Percentiles rank a stretch among this genome's conserved stretches.
phyloP scores from a whole-genome alignment of 306 rosid genomes.

The Leucaena leucocephala region DNA sequence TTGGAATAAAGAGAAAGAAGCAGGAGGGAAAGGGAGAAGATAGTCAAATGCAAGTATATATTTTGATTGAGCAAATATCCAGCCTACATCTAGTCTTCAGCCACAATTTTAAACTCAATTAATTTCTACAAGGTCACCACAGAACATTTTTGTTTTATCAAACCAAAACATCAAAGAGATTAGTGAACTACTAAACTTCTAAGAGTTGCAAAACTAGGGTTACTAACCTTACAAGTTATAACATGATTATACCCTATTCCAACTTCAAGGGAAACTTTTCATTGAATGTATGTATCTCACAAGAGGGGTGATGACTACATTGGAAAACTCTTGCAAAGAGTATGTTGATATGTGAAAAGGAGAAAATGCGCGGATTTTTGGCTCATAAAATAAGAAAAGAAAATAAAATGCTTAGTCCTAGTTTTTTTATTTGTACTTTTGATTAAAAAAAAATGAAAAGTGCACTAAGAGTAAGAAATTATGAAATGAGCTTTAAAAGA shows the following conservation, averaged over 20 bases:
- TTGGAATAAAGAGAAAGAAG: background rate
- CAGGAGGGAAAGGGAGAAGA: background rate
- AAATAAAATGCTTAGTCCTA: background rate
- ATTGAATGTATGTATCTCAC: background rate
- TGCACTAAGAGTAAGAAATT: background rate
- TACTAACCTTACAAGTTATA: background rate
- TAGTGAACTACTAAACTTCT: background rate
- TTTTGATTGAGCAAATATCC: background rate
- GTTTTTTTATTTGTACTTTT: background rate
- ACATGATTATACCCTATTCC: background rate
- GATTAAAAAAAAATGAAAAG: background rate
- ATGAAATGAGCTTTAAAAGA: background rate
- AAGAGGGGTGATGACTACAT: background rate
- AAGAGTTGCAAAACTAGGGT: background rate
- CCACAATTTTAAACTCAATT: background rate
- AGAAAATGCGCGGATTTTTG: background rate
- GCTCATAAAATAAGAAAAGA: background rate
- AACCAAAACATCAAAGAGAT: background rate
- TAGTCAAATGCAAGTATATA: background rate
- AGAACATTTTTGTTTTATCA: background rate
- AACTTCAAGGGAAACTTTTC: background rate
- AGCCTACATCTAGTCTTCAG: background rate
- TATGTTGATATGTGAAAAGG: background rate
- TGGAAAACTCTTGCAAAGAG: background rate
- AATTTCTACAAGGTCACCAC: background rate